Conservation (phyloP, 2,329 filamentous ascomycete genomes). For the Tolypocladium tropicale region DNA sequence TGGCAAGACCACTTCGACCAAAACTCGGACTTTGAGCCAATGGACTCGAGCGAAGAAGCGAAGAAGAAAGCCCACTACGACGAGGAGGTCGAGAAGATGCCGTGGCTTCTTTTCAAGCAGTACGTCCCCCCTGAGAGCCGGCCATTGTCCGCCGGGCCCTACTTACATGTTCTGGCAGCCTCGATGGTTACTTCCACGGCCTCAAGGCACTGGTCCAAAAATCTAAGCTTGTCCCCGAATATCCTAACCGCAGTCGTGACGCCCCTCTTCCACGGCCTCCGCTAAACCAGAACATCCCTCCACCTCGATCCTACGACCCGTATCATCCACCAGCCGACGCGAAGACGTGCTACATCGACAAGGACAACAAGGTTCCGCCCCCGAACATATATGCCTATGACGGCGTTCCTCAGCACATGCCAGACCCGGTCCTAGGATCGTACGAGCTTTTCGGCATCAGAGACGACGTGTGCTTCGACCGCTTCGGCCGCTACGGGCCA, state of each 20-base stretch:
- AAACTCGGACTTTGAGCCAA: constrained; percentile 9
- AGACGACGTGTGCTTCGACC: constrained; percentile 77
- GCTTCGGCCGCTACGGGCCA: constrained; percentile 73
- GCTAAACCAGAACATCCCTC: constrained; percentile 27
- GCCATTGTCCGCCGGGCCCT: background rate
- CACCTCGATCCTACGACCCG: constrained; percentile 49
- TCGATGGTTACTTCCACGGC: constrained; percentile 73
- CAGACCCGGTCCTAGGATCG: constrained; percentile 68
- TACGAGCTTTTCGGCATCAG: constrained; percentile 63
- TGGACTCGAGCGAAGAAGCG: constrained; percentile 16
- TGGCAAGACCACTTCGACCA: background rate
- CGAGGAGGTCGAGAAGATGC: constrained; percentile 22
- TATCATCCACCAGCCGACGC: constrained; percentile 53
- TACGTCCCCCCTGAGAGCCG: constrained; percentile 10
- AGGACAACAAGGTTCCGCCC: constrained; percentile 41
- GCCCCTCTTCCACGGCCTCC: constrained; percentile 23
- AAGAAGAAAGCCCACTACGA: constrained; percentile 16
- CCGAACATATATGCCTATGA: constrained; percentile 59
- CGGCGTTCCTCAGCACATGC: constrained; percentile 66
- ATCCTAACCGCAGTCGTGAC: constrained; percentile 39
- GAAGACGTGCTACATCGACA: constrained; percentile 54
- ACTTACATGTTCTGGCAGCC: constrained; percentile 34
- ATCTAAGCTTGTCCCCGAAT: constrained; percentile 60
- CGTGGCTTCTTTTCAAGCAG: constrained; percentile 30
- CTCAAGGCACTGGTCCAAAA: constrained; percentile 58